phyloP scores from a whole-genome alignment of 805 yeast genomes.

The Kuraishia molischiana region DNA sequence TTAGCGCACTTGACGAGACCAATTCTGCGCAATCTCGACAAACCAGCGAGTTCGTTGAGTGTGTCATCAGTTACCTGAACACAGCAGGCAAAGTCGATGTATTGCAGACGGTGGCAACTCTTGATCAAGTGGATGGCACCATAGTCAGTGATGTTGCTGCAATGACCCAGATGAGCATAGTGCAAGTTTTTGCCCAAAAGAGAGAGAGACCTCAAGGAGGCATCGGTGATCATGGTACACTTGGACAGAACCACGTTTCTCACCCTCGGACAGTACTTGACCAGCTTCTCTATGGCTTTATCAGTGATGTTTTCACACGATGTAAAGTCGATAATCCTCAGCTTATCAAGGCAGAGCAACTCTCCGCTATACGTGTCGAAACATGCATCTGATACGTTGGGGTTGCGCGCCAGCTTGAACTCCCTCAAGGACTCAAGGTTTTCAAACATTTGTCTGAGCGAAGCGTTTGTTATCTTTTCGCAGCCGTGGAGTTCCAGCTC shows the following conservation, averaged over 20 bases:
- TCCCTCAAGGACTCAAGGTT: slow-evolving; percentile 72
- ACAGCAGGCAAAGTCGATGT: slow-evolving; percentile 94
- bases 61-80: slow-evolving; percentile 79
- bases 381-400: slow-evolving; percentile 58
- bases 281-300: slow-evolving; percentile 61
- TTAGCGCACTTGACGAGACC: slow-evolving; percentile 88
- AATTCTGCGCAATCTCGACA: slow-evolving; percentile 78
- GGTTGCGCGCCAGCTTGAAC: slow-evolving; percentile 68
- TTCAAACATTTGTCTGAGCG: slow-evolving; percentile 46
- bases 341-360: slow-evolving; percentile 43
- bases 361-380: slow-evolving; percentile 43
- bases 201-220: slow-evolving; percentile 61
- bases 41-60: slow-evolving; percentile 60
- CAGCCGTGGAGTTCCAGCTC: slow-evolving; percentile 87
- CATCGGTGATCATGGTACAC: slow-evolving; percentile 80
- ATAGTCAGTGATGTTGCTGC: slow-evolving; percentile 79
- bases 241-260: slow-evolving; percentile 85
- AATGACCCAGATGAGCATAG: slow-evolving; percentile 90
- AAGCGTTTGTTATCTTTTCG: slow-evolving; percentile 57
- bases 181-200: slow-evolving; percentile 72
- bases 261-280: slow-evolving; percentile 70
- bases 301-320: slow-evolving; percentile 79
- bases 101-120: slow-evolving; percentile 76
- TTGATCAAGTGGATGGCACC: slow-evolving; percentile 73
- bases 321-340: slow-evolving; percentile 79